Conservation (phyloP, 2,329 filamentous ascomycete genomes). For the Trichoderma sp. region DNA sequence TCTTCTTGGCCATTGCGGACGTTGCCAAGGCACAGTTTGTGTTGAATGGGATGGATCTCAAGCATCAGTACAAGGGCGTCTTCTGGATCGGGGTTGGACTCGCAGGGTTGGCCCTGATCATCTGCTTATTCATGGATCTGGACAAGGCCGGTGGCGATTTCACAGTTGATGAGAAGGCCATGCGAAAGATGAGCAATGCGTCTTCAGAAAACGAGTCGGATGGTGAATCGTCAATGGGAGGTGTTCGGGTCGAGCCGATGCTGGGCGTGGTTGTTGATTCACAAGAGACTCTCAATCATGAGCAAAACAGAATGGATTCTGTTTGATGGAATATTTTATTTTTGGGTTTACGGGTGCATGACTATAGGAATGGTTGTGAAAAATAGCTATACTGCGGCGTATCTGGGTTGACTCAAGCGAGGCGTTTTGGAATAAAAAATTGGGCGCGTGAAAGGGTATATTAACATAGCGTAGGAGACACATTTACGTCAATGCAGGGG, state of each 20-base stretch:
- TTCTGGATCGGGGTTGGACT: slow-evolving; percentile 62
- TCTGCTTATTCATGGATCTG: slow-evolving; percentile 36
- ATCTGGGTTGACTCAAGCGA: background rate
- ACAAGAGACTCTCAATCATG: background rate
- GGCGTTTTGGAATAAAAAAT: slow-evolving; percentile 11
- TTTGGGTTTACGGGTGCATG: background rate
- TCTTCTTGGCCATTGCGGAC: slow-evolving; percentile 65
- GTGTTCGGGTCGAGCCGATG: slow-evolving; percentile 7
- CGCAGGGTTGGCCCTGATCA: slow-evolving; percentile 48
- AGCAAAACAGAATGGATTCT: background rate
- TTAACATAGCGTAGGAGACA: background rate
- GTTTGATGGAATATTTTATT: background rate
- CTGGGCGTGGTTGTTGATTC: slow-evolving; percentile 11
- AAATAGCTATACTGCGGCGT: background rate
- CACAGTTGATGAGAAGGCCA: slow-evolving; percentile 26
- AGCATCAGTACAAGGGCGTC: slow-evolving; percentile 57
- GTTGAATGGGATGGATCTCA: slow-evolving; percentile 43
- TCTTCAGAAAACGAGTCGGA: slow-evolving; percentile 15
- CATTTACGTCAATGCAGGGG: background rate
- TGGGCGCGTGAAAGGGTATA: background rate
- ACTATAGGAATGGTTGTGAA: background rate
- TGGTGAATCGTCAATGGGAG: background rate
- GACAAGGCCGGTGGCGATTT: slow-evolving; percentile 29
- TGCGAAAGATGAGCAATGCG: slow-evolving; percentile 16
- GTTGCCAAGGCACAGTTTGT: slow-evolving; percentile 48